Percentiles rank a stretch among this genome's conserved stretches.
Evolutionary conservation across 176 grass and related monocot genomes (phyloP).

Genomic region (Miscanthus lutarioriparius): DNA sequence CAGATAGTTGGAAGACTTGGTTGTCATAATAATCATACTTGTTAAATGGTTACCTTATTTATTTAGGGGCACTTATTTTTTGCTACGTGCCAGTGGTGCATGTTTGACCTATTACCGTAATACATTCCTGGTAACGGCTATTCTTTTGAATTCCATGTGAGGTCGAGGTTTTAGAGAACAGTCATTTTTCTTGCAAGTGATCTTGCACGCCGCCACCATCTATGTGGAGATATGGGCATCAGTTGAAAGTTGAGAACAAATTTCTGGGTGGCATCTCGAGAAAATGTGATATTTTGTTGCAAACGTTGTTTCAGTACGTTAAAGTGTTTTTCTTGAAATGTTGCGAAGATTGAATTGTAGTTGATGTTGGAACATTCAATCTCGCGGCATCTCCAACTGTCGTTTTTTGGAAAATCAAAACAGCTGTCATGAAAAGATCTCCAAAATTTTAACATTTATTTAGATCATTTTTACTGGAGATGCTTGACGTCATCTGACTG

Average conservation of each 20-base stretch:
- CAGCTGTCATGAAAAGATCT: not conserved
- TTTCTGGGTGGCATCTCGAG: not conserved
- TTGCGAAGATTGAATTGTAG: not conserved
- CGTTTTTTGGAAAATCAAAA: not conserved
- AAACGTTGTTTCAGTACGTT: not conserved
- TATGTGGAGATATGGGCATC: not conserved
- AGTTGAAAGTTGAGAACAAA: not conserved
- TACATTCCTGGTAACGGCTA: not conserved
- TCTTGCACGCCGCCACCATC: not conserved
- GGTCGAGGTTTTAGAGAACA: constrained; percentile 19
- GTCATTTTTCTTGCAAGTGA: not conserved
- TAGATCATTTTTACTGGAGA: not conserved
- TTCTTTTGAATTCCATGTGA: not conserved
- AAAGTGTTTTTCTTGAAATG: not conserved
- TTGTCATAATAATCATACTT: constrained; percentile 38
- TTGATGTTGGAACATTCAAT: not conserved
- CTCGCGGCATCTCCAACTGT: not conserved
- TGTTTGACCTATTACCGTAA: constrained; percentile 15
- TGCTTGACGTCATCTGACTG: not conserved
- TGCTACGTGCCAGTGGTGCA: constrained; percentile 12
- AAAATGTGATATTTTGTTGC: not conserved
- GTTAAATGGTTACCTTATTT: constrained; percentile 20
- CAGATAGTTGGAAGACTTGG: constrained; percentile 12
- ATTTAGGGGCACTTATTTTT: constrained; percentile 20
- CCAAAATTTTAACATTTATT: not conserved